Conservation (phyloP, 2,329 filamentous ascomycete genomes). For the Calonectria pseudoreteaudii region DNA sequence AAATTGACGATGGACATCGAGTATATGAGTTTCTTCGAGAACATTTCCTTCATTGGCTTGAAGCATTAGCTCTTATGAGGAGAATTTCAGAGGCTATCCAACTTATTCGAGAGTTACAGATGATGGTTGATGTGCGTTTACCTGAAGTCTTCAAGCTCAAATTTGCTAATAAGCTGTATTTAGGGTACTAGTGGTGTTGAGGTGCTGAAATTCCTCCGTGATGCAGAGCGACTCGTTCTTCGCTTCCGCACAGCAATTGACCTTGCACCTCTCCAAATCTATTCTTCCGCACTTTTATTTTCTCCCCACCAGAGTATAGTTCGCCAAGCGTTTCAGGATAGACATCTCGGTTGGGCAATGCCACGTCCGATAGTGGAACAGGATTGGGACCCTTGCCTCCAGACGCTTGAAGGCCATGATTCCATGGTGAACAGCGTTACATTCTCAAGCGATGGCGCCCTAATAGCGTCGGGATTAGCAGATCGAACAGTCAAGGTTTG, state of each 20-base stretch:
- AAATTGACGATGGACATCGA: slow-evolving; percentile 39
- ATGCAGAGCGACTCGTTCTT: slow-evolving; percentile 30
- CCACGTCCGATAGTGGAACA: slow-evolving; percentile 15
- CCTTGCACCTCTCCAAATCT: slow-evolving; percentile 40
- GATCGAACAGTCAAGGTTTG: not conserved
- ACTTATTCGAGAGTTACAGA: slow-evolving; percentile 23
- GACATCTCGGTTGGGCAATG: slow-evolving; percentile 29
- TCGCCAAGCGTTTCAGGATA: slow-evolving; percentile 21
- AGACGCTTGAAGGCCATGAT: slow-evolving; percentile 17
- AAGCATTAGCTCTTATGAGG: slow-evolving; percentile 25
- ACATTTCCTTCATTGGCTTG: slow-evolving; percentile 34
- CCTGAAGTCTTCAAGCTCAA: too few species aligned
- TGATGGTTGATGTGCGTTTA: not conserved
- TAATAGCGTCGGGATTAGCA: too few species aligned
- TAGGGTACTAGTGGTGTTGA: not conserved
- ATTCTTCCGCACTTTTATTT: slow-evolving; percentile 42
- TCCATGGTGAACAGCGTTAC: not conserved
- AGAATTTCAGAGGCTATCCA: not conserved
- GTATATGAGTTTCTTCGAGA: slow-evolving; percentile 27
- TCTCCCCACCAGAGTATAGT: slow-evolving; percentile 33
- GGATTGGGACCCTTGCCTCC: slow-evolving; percentile 32
- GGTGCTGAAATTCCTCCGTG: slow-evolving; percentile 25
- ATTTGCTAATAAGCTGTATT: not conserved
- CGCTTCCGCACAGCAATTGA: slow-evolving; percentile 20
- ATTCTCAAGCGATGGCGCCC: not conserved